Conservation (phyloP, 805 yeast genomes). For the Spathaspora sp. region DNA sequence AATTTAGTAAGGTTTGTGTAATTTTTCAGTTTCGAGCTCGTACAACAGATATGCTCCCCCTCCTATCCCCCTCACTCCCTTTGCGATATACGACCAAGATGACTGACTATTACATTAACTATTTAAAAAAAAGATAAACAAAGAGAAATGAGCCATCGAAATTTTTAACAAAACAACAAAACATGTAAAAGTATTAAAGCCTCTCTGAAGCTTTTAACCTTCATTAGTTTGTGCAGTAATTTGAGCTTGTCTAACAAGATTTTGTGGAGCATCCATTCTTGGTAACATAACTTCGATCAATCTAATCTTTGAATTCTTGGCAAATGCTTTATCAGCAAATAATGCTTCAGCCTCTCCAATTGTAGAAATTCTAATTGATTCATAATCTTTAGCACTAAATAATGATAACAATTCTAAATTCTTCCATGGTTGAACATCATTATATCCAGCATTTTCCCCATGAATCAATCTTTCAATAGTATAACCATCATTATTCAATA, state of each 20-base stretch:
- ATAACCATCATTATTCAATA: slow-evolving; percentile 70
- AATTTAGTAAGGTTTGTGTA: too few species aligned
- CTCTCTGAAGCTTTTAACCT: background rate
- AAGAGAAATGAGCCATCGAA: background rate
- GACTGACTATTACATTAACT: background rate
- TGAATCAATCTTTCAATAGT: slow-evolving; percentile 74
- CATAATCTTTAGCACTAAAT: slow-evolving; percentile 59
- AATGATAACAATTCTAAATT: slow-evolving; percentile 53
- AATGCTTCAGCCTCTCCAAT: slow-evolving; percentile 56
- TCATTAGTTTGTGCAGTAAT: slow-evolving; percentile 25
- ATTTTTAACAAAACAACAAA: background rate
- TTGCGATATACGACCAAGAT: too few species aligned
- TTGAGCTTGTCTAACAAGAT: slow-evolving; percentile 42
- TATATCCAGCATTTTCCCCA: slow-evolving; percentile 62
- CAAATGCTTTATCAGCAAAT: slow-evolving; percentile 45
- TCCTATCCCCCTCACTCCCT: too few species aligned
- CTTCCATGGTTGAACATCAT: slow-evolving; percentile 68
- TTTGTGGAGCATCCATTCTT: slow-evolving; percentile 65
- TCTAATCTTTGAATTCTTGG: slow-evolving; percentile 57
- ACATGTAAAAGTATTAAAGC: background rate
- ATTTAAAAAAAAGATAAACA: background rate
- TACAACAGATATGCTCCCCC: too few species aligned
- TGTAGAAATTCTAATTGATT: slow-evolving; percentile 50
- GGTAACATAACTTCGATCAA: slow-evolving; percentile 66
- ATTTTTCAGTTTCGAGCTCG: too few species aligned